Evolutionary conservation across 2,329 filamentous ascomycete genomes (phyloP), one percentile per base, ranked within the genome.

Genomic region (Colletotrichum musicola): DNA sequence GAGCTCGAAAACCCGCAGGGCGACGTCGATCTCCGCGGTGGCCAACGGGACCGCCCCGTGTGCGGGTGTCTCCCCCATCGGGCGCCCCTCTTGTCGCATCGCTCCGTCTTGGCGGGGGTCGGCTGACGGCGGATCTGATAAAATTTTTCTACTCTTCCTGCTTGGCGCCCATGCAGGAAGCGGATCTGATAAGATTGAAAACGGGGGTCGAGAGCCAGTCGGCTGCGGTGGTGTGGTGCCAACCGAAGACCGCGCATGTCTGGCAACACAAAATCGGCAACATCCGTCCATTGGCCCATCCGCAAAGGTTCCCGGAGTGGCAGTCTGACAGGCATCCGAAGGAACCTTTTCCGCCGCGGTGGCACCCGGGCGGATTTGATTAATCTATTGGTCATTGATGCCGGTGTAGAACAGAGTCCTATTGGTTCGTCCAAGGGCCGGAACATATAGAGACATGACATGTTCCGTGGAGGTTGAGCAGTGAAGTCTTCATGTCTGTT

Each of bases 171-270:
- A 64, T 64, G 62, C 54, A 44, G 14, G 54, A 35, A 51, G 62
- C 54, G 62, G 62, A 64, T 64, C 62, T 64, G 54, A 64, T 64
- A 64, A 64, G 62, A 64, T 59, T 49, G 62, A 63, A 27, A 44
- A 50, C 27, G 61, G 61, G 51, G 35, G 18, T 30, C n/a, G 12
- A 30, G 42, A 42, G 53, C 18, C 51, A 38, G 5, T n/a, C 14
- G 22, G 51, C 12, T 27, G 27, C 20, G 61, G 30, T 50, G 50
- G 30, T 9, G 53, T 51, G 12, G 46, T 49, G 46, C 49, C 1
- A 30, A 58, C 40, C 61, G 53, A 44, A 64, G 61, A 42, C 40
- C 14, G 14, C 40, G 40, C 10, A 42, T 42, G 30, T 35, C 2
- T 35, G 30, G 30, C 30, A 35, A 7, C 30, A 35, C 30, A 9